Evolutionary conservation across 495 filamentous ascomycete genomes (phyloP), one percentile per base, ranked within the genome.

Genomic region (Penicillium chermesinum): DNA sequence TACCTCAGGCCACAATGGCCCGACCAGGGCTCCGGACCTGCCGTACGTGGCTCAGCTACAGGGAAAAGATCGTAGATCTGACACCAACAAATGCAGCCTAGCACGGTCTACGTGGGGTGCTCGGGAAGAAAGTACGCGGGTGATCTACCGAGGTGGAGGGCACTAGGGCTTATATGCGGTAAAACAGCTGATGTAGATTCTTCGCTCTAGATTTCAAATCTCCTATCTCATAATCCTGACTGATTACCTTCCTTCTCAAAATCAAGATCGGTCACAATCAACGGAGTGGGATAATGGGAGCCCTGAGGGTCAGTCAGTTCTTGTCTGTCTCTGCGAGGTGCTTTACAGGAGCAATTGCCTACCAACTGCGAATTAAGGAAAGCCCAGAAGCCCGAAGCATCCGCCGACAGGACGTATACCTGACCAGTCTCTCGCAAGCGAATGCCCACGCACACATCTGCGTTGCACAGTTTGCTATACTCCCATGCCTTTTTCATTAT

Each of bases 401-500:
- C 54, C 4, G 54, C 38, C 2, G 46, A 53, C 30, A 58, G 47
- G 19, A 50, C 50, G 14, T 34, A 41, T n/a, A 57, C 50, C 18
- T 48, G 41, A 16, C 54, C 50, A 17, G 49, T 50, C 30, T 57
- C 50, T 27, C 40, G 34, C 14, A 57, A 25, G 9, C 46, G 38
- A 33, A 57, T 57, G 18, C 54, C 43, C 1, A 57, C 20, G 22
- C 34, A 57, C 19, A 57, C 48, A 47, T 57, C 50, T 34, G 54
- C 47, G 12, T 48, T 47, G 33, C 42, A 58, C 6, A 37, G 4
- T 37, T 37, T 37, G 37, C 54, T 49, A 44, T 53, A 48, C 27
- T 58, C 20, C 30, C 13, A 47, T 17, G 47, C 48, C 17, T 48
- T 58, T 44, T 43, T 53, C 40, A 50, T 46, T 25, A 57, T 25